Conservation (phyloP, 2,329 filamentous ascomycete species). For the Diplocarpon mali region DNA sequence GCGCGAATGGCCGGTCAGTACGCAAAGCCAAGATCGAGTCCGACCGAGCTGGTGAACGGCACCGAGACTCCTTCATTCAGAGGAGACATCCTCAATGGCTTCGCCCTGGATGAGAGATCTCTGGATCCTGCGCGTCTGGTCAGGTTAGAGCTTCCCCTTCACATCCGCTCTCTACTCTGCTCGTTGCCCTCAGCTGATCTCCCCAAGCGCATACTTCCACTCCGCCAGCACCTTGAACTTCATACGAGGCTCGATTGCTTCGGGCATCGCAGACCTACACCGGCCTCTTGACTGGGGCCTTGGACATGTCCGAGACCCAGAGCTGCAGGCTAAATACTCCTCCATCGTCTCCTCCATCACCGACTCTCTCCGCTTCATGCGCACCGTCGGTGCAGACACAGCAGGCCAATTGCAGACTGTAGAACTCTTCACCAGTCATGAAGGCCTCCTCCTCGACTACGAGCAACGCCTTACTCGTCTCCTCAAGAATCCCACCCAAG, state of each 20-base stretch:
- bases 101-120: slow-evolving; percentile 58
- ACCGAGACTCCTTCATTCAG: slow-evolving; percentile 80
- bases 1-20: slow-evolving; percentile 96
- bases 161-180: neutral
- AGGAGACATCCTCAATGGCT: slow-evolving; percentile 93
- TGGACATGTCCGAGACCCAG: slow-evolving; percentile 77
- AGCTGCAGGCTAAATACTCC: slow-evolving; percentile 76
- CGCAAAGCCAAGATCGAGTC: slow-evolving; percentile 85
- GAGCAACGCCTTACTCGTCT: slow-evolving; percentile 77
- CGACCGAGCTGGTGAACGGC: slow-evolving; percentile 72
- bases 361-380: slow-evolving; percentile 88
- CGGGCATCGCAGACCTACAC: slow-evolving; percentile 88
- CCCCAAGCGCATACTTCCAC: slow-evolving; percentile 77
- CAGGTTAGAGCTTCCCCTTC: slow-evolving; percentile 33
- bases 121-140: slow-evolving; percentile 80
- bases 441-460: slow-evolving; percentile 88
- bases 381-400: slow-evolving; percentile 81
- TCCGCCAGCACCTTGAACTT: slow-evolving; percentile 93
- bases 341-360: slow-evolving; percentile 76
- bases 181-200: slow-evolving; percentile 1
- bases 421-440: slow-evolving; percentile 91
- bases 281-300: slow-evolving; percentile 90
- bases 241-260: slow-evolving; percentile 69
- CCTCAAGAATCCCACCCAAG: slow-evolving; percentile 48
- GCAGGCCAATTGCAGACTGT: slow-evolving; percentile 79